A percentile compares a stretch with the other conserved stretches of the same genome.
phyloP scores from a whole-genome alignment of 805 yeast genomes.

The Wickerhamiella azymoides region DNA sequence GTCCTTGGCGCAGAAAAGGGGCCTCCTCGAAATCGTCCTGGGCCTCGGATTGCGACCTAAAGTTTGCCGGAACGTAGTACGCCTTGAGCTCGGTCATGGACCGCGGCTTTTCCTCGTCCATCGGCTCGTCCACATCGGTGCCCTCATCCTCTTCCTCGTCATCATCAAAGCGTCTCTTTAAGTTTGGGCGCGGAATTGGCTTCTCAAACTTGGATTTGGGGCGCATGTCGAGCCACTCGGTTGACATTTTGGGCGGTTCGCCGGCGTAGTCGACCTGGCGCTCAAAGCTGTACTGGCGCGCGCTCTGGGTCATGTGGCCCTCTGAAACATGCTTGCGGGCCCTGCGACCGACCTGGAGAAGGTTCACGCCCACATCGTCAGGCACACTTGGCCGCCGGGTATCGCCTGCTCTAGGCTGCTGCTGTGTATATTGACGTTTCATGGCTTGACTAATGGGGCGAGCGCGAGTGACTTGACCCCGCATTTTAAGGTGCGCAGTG shows the following conservation, averaged over 20 bases:
- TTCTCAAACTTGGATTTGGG: not conserved
- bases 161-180: constrained; percentile 8
- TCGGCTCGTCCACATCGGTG: constrained; percentile 10
- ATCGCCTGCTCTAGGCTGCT: not conserved
- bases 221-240: constrained; percentile 1
- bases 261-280: not conserved
- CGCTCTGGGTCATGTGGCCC: constrained; percentile 19
- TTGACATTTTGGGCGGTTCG: not conserved
- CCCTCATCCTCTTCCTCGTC: constrained; percentile 19
- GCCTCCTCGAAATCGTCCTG: constrained; percentile 22
- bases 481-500: not conserved
- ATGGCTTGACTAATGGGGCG: not conserved
- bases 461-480: not conserved
- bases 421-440: not conserved
- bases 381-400: constrained; percentile 2
- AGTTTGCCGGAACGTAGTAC: constrained; percentile 11
- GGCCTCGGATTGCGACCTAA: constrained; percentile 9
- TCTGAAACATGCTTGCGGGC: constrained; percentile 23
- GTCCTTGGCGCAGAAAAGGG: constrained; percentile 16
- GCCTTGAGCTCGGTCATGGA: constrained; percentile 9
- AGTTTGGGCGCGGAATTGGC: not conserved
- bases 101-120: not conserved
- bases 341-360: constrained; percentile 19
- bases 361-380: constrained; percentile 17
- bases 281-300: not conserved